Evolutionary conservation across 768 basidiomycete species (phyloP), one percentile per base, ranked within the genome.

Genomic region (Suillus lakei): DNA sequence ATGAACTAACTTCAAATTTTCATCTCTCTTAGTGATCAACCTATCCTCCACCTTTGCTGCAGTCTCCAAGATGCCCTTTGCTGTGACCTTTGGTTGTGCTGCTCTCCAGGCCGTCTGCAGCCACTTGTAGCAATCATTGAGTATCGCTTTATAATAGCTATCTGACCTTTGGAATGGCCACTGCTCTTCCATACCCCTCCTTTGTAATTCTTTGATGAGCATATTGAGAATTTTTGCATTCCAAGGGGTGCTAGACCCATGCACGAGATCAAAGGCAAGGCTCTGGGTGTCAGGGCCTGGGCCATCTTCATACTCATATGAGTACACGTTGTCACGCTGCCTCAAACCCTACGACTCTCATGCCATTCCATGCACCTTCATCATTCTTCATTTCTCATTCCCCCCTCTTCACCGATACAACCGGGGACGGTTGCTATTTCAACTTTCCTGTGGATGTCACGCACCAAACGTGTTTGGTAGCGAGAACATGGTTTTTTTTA

Each of bases 241-340:
- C 66, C 66, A 66, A 12, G 26, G 23, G 38, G 38, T 39, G 38
- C 15, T 39, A 39, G 12, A 39, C 15, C 38, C 38, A 15, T 30
- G n/a, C 7, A 10, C 23, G 2, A 69, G 53, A 41, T 69, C 43
- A 8, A 69, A 67, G 21, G 63, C 53, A 1, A 69, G 8, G 26
- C 26, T 38, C 12, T 64, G 9, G 13, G 13, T 16, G 36, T 67
- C 34, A 0, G 66, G 68, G 43, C 48, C 44, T 23, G 63, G 63
- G 7, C 65, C 66, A 60, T 66, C 64, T 43, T 66, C 50, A n/a
- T 66, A 55, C 41, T 66, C 28, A 30, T 64, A 69, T 1, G 54
- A 63, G 41, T 60, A 51, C 9, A 69, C 64, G n/a, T n/a, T n/a
- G n/a, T n/a, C n/a, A n/a, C n/a, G n/a, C n/a, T n/a, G n/a, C n/a